These are phyloP conservation scores for Acacia concinna DNA, from an alignment of 331 rosid species.

Conservation along the genomic window DNA sequence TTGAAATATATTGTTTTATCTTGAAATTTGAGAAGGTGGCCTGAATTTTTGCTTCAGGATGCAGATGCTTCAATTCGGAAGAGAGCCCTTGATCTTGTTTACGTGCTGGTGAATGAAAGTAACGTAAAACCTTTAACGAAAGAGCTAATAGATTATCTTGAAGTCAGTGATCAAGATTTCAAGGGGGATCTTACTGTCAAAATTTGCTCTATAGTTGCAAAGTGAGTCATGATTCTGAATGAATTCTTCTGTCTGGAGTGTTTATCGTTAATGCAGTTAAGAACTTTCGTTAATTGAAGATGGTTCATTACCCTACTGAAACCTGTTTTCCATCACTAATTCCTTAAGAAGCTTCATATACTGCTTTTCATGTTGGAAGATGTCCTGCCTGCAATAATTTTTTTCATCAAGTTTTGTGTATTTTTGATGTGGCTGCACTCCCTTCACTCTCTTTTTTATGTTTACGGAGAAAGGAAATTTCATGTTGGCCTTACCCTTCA, in stretches of 20 bases:
- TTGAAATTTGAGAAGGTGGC: conserved; percentile 38
- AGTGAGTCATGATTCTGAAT: conserved; percentile 59
- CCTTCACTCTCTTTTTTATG: not conserved
- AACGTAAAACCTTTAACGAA: conserved; percentile 87
- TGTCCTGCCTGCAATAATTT: conserved; percentile 1
- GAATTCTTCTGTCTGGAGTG: conserved; percentile 4
- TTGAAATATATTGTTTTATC: conserved; percentile 19
- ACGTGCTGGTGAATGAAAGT: conserved; percentile 81
- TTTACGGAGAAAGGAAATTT: conserved; percentile 1
- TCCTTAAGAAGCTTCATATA: not conserved
- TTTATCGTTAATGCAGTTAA: conserved; percentile 13
- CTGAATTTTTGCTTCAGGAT: conserved; percentile 63
- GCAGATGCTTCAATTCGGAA: conserved; percentile 92
- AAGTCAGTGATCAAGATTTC: conserved; percentile 89
- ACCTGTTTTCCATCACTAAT: conserved; percentile 11
- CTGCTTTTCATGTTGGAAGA: conserved; percentile 18
- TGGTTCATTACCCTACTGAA: not conserved
- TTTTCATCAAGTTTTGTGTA: conserved; percentile 5
- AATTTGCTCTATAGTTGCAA: conserved; percentile 90
- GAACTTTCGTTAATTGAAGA: conserved; percentile 27
- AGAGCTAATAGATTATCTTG: conserved; percentile 89
- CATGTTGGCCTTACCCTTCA: conserved; percentile 9
- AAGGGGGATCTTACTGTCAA: conserved; percentile 91
- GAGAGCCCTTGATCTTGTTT: conserved; percentile 98
- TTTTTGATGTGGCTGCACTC: conserved; percentile 10